phyloP scores from a whole-genome alignment of 2,329 filamentous ascomycete genomes.

The Penicillium sp. region DNA sequence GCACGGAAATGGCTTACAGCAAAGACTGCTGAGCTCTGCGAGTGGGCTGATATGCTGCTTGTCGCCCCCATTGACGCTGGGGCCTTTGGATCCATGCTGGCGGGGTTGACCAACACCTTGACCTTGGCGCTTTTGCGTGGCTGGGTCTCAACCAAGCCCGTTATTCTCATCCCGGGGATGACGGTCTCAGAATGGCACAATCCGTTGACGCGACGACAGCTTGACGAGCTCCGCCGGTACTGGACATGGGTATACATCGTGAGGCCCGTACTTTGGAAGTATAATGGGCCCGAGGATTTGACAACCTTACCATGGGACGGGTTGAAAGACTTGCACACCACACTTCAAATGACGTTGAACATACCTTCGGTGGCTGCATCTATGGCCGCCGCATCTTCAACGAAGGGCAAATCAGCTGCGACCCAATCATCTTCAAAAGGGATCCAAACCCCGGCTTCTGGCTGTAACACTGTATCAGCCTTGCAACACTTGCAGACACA shows the following conservation, averaged over 20 bases:
- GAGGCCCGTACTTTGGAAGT: slow-evolving; percentile 79
- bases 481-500: slow-evolving; percentile 25
- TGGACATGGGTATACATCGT: slow-evolving; percentile 87
- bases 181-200: slow-evolving; percentile 87
- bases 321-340: slow-evolving; percentile 31
- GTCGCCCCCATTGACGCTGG: slow-evolving; percentile 83
- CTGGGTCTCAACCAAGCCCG: slow-evolving; percentile 84
- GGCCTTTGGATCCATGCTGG: slow-evolving; percentile 81
- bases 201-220: slow-evolving; percentile 81
- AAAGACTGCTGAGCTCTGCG: slow-evolving; percentile 63
- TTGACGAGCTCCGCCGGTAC: slow-evolving; percentile 77
- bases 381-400: slow-evolving; percentile 10
- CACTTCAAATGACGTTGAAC: slow-evolving; percentile 33
- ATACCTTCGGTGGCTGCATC: slow-evolving; percentile 20
- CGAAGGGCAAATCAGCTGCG: slow-evolving; percentile 8
- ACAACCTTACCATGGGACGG: slow-evolving; percentile 54
- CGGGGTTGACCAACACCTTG: slow-evolving; percentile 77
- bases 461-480: slow-evolving; percentile 34
- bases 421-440: slow-evolving; percentile 11
- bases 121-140: slow-evolving; percentile 77
- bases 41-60: slow-evolving; percentile 85
- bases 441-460: slow-evolving; percentile 29
- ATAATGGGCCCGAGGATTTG: slow-evolving; percentile 58
- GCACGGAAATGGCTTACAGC: slow-evolving; percentile 42
- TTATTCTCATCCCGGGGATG: slow-evolving; percentile 85